phyloP scores from a whole-genome alignment of 176 grass and related monocot genomes.

The Paspalum notatum region DNA sequence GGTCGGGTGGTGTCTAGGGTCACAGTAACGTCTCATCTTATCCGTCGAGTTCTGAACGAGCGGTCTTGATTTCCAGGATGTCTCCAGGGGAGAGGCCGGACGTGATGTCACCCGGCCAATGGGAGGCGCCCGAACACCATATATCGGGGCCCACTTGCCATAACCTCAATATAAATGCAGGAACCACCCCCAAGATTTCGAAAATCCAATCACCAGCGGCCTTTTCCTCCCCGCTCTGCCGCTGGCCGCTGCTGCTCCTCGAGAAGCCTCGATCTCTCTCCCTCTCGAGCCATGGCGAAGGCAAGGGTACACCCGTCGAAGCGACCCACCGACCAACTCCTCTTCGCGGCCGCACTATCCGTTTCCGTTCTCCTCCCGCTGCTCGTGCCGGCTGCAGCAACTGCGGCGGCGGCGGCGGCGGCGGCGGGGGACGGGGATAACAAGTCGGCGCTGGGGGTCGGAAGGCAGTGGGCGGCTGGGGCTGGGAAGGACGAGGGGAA shows the following conservation, averaged over 20 bases:
- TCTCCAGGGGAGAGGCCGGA: no score
- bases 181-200: conserved; percentile 9
- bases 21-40: not conserved
- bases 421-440: conserved; percentile 41
- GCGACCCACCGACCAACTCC: not conserved
- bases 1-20: no score
- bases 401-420: conserved; percentile 29
- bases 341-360: not conserved
- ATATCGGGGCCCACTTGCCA: not conserved
- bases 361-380: not conserved
- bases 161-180: conserved; percentile 23
- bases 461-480: conserved; percentile 46
- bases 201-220: conserved; percentile 5
- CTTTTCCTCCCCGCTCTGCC: not conserved
- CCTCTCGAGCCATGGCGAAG: conserved; percentile 42
- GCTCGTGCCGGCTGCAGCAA: conserved; percentile 29
- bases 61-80: no score
- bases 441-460: conserved; percentile 39
- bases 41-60: not conserved
- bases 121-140: conserved; percentile 42
- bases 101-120: conserved; percentile 48
- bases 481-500: conserved; percentile 61
- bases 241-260: not conserved
- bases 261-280: not conserved
- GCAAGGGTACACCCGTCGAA: conserved; percentile 17